Evolutionary conservation across 306 rosid genomes (phyloP).

Genomic region (Vigna nakashimae): DNA sequence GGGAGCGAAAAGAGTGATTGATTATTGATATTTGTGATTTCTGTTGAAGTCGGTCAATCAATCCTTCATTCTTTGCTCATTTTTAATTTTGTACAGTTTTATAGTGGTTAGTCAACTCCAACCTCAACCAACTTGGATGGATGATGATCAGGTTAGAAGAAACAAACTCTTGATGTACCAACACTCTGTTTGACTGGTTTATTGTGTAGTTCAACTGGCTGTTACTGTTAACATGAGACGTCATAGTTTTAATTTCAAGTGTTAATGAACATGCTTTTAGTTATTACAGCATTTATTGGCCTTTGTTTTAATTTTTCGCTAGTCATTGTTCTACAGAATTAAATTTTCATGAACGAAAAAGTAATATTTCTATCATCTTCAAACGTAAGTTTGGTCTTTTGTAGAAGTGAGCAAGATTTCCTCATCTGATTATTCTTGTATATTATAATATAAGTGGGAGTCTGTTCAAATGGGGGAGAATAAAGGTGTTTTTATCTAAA

Average conservation of each 20-base stretch:
- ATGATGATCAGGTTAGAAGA: conserved; percentile 37
- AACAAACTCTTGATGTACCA: conserved; percentile 47
- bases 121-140: conserved; percentile 48
- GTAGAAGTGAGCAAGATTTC: neutral
- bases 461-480: neutral
- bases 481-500: neutral
- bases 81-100: conserved; percentile 69
- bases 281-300: conserved; percentile 17
- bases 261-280: conserved; percentile 38
- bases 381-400: neutral
- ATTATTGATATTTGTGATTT: conserved; percentile 50
- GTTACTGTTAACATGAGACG: conserved; percentile 46
- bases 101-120: conserved; percentile 58
- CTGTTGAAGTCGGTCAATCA: conserved; percentile 50
- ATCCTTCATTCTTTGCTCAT: conserved; percentile 57
- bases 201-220: conserved; percentile 43
- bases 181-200: conserved; percentile 42
- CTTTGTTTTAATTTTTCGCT: neutral
- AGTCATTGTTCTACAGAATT: neutral
- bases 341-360: neutral
- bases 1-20: conserved; percentile 53
- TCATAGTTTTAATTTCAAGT: neutral
- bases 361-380: neutral
- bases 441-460: neutral
- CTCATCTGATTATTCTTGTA: neutral